These are phyloP conservation scores for Erigeron philadelphicus DNA, from an alignment of 140 eudicot genomes.

Conservation along the genomic window DNA sequence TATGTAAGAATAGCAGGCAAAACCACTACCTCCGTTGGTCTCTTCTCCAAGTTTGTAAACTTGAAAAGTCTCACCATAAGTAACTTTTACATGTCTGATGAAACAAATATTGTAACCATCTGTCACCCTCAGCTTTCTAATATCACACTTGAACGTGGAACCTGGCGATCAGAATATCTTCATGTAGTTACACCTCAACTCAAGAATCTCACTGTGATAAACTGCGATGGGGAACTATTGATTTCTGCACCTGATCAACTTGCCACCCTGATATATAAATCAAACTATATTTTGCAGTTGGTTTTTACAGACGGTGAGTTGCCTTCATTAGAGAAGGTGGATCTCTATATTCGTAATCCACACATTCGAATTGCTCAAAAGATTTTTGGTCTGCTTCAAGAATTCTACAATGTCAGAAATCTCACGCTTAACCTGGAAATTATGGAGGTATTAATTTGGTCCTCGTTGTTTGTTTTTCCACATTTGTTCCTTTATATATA, in stretches of 20 bases:
- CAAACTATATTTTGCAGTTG: neutral
- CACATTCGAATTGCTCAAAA: neutral
- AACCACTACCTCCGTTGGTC: neutral
- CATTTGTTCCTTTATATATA: too few species aligned
- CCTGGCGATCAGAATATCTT: neutral
- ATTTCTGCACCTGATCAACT: neutral
- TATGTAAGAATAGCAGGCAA: neutral
- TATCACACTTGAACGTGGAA: neutral
- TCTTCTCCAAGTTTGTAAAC: slow-evolving; percentile 2
- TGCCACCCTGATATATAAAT: neutral
- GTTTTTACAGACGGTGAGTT: neutral
- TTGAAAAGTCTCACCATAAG: slow-evolving; percentile 18
- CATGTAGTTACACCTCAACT: slow-evolving; percentile 10
- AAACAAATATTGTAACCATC: neutral
- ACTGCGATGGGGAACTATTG: neutral
- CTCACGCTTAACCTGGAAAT: slow-evolving; percentile 5
- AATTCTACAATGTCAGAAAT: neutral
- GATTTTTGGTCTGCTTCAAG: neutral
- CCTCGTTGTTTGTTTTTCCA: too few species aligned
- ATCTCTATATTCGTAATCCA: neutral
- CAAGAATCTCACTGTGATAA: neutral
- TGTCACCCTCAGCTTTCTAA: slow-evolving; percentile 7
- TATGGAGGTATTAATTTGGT: neutral
- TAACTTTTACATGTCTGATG: neutral
- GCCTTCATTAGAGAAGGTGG: neutral